A percentile compares a stretch with the other conserved stretches of the same genome.
Conservation (phyloP, 2,329 filamentous ascomycete genomes). For the Trichoderma afroharzianum region DNA sequence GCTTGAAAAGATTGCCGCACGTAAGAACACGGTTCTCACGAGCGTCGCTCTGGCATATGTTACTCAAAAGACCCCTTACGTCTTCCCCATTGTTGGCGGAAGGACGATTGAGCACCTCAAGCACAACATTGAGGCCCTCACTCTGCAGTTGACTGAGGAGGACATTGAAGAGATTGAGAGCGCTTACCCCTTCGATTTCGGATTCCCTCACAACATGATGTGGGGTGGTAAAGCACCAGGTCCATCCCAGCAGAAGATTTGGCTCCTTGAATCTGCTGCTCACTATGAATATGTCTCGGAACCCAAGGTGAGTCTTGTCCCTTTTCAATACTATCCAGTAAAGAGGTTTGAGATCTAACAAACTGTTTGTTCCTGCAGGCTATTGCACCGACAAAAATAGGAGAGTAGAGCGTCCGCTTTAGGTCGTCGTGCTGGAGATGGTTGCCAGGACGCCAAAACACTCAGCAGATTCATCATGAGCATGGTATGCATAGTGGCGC, state of each 20-base stretch:
- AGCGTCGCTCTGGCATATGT: conserved; percentile 67
- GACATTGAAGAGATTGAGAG: conserved; percentile 65
- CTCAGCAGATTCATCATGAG: not conserved
- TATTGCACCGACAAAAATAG: conserved; percentile 38
- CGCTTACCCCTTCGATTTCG: conserved; percentile 58
- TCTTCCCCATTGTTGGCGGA: conserved; percentile 70
- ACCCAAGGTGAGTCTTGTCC: conserved; percentile 30
- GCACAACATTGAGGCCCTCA: conserved; percentile 65
- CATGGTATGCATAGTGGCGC: not conserved
- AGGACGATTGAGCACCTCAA: conserved; percentile 67
- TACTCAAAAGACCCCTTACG: conserved; percentile 66
- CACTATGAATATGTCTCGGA: conserved; percentile 49
- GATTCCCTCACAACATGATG: conserved; percentile 64
- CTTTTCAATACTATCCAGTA: too few relatives aligned
- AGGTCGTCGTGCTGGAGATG: conserved; percentile 33
- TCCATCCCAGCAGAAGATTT: conserved; percentile 39
- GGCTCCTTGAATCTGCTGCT: conserved; percentile 45
- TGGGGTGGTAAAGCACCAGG: conserved; percentile 37
- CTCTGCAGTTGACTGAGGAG: conserved; percentile 53
- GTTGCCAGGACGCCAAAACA: conserved; percentile 25
- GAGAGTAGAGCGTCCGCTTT: conserved; percentile 40
- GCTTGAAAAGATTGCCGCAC: conserved; percentile 47
- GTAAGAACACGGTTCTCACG: conserved; percentile 42
- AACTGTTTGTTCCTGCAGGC: conserved; percentile 29
- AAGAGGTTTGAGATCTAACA: not conserved